Evolutionary conservation across 495 filamentous ascomycete species (phyloP).

Genomic region (Penicillium goetzii): DNA sequence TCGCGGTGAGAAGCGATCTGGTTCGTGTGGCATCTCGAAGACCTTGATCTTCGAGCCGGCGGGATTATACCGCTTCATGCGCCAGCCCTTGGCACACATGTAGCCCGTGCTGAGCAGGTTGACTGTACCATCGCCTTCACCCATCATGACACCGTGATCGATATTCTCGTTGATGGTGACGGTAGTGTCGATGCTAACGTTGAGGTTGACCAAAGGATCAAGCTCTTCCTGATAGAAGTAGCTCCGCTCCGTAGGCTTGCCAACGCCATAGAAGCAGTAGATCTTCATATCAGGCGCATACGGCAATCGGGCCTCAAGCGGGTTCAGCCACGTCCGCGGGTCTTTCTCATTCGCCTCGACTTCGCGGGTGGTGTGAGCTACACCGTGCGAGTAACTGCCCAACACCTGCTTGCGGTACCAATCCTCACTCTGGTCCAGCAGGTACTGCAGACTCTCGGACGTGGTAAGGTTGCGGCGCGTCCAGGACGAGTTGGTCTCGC

Average conservation of each 20-base stretch:
- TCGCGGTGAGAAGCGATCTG: slow-evolving; percentile 85
- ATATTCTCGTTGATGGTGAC: slow-evolving; percentile 63
- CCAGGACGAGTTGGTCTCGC: slow-evolving; percentile 64
- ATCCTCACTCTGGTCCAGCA: slow-evolving; percentile 73
- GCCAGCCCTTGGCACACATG: slow-evolving; percentile 95
- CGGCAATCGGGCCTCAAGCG: slow-evolving; percentile 86
- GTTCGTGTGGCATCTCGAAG: slow-evolving; percentile 95
- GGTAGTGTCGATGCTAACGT: slow-evolving; percentile 91
- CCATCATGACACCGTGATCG: slow-evolving; percentile 89
- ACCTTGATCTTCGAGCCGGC: slow-evolving; percentile 78
- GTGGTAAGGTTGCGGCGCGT: slow-evolving; percentile 79
- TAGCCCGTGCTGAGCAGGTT: slow-evolving; percentile 86
- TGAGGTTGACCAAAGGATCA: slow-evolving; percentile 65
- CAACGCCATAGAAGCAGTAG: slow-evolving; percentile 96
- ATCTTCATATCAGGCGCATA: slow-evolving; percentile 90
- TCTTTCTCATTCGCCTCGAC: slow-evolving; percentile 86
- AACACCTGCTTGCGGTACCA: slow-evolving; percentile 81
- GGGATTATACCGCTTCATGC: slow-evolving; percentile 89
- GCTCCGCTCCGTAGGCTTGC: slow-evolving; percentile 85
- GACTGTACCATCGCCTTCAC: slow-evolving; percentile 95
- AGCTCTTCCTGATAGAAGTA: slow-evolving; percentile 87
- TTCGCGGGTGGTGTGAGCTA: slow-evolving; percentile 78
- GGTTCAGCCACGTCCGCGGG: slow-evolving; percentile 90
- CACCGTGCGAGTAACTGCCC: slow-evolving; percentile 80
- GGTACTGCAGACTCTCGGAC: slow-evolving; percentile 72